Evolutionary conservation across 176 grass and related monocot species (phyloP), one percentile per base, ranked within the genome.

Genomic region (Guadua angustifolia): DNA sequence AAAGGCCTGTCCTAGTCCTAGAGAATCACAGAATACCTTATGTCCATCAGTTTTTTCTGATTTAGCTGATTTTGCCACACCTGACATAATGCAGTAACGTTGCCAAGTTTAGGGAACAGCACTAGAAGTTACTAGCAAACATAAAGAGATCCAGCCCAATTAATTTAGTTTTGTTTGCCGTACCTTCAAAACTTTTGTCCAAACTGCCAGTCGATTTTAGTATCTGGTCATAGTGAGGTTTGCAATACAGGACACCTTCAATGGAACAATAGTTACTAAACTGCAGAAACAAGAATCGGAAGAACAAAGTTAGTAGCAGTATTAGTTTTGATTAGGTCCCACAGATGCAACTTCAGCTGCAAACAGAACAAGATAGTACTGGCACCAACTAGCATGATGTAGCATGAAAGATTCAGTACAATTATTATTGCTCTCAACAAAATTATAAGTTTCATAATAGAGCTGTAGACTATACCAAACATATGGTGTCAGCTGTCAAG

Each of bases 161-260:
- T 33, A 62, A 83, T 64, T 60, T 38, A 82, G 33, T 69, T 75
- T 61, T 85, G 1, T 66, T 18, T 69, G 7, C 17, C 42, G 56
- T 90, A 95, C 96, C 97, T 99, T 99, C 97, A 88, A 99, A 99
- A 88, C 97, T 99, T 96, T 96, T 99, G 14, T 99, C 88, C 88
- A 99, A 94, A 85, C 97, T 94, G n/a, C 97, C 97, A 10, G 97
- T 99, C 75, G 86, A 85, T 79, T 95, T 96, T 40, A 99, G 88
- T 84, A 96, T 92, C 79, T 99, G 97, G 35, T 99, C 97, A 86
- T 99, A 99, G 67, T 99, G 97, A 88, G 97, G 97, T 75, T 92
- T 99, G 88, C 97, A 99, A 77, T 96, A 99, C 17, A 99, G 84
- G 32, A 94, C 90, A 36, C 97, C 91, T 82, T 99, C 91, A 4